Evolutionary conservation across 805 yeast species (phyloP), one percentile per base, ranked within the genome.

Genomic region (Myxozyma udenii): DNA sequence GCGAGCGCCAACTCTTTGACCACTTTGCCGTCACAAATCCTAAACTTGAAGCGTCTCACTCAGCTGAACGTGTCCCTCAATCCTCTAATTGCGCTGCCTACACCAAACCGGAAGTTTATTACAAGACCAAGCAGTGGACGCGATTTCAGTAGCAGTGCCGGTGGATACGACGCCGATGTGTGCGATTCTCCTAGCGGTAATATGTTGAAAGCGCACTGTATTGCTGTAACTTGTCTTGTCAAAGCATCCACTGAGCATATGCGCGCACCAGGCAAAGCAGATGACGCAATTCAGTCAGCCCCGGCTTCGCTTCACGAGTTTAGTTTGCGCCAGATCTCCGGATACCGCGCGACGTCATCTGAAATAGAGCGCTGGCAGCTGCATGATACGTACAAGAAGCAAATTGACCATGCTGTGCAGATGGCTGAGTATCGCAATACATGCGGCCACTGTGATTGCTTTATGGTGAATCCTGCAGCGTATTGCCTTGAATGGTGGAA

Each of bases 1-100:
- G 47, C 73, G 16, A 68, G 69, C 21, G 66, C 67, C 25, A 72
- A 72, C 55, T 44, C 53, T 19, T 58, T 72, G 24, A 25, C 51
- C 38, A 66, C 53, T 23, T 55, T 72, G 36, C 76, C 76, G 3
- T 50, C 63, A 5, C 75, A 72, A 53, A 51, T 72, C 9, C 61
- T 66, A 19, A 51, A 41, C 3, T 57, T 72, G 36, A 55, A 54
- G 5, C 33, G 53, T 5, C 63, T 71, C 40, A 47, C 50, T 16
- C 55, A 64, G 9, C 51, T 72, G 25, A 61, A 70, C 3, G 58
- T 68, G n/a, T 58, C 63, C 35, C 74, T 75, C 7, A 72, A 72
- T 42, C 68, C 69, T 12, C 64, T 71, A 24, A 19, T 56, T 4
- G 45, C 53, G 33, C 54, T 55, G 11, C 69, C 68, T 1, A 55